These are phyloP conservation scores for Ganoderma meredithae DNA, from an alignment of 1,284 basidiomycete species.

Conservation along the genomic window DNA sequence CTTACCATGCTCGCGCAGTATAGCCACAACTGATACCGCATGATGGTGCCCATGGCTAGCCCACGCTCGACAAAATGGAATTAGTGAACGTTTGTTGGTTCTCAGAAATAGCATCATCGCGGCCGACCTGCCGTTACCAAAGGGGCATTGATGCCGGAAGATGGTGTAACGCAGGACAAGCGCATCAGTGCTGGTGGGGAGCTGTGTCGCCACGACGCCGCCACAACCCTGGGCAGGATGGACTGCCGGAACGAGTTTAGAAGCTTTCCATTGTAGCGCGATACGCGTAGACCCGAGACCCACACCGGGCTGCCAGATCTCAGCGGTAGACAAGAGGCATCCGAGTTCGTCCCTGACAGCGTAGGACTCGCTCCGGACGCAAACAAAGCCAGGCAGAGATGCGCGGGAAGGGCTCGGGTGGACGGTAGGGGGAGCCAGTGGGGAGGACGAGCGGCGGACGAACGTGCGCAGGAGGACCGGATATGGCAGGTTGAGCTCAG, in stretches of 20 bases:
- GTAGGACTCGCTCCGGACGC: neutral
- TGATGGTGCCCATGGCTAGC: neutral
- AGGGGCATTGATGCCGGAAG: neutral
- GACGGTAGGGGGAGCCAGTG: neutral
- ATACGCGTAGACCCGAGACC: neutral
- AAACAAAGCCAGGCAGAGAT: neutral
- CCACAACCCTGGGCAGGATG: neutral
- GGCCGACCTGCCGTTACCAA: neutral
- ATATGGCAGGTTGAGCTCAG: constrained; percentile 8
- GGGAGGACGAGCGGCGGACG: constrained; percentile 3
- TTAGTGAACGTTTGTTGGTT: constrained; percentile 6
- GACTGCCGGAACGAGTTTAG: constrained; percentile 4
- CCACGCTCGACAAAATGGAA: neutral
- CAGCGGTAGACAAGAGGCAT: neutral
- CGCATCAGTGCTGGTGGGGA: neutral
- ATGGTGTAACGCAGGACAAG: neutral
- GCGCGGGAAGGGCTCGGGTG: neutral
- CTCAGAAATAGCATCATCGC: neutral
- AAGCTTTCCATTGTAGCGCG: constrained; percentile 4
- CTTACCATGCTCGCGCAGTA: neutral
- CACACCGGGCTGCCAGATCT: neutral
- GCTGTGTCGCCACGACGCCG: neutral
- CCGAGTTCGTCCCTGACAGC: constrained; percentile 14
- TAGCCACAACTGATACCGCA: constrained; percentile 3
- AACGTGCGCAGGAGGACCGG: constrained; percentile 18